Base-by-base conservation (phyloP, 2,329 filamentous ascomycete species). In the Ophiobolus disseminans region DNA sequence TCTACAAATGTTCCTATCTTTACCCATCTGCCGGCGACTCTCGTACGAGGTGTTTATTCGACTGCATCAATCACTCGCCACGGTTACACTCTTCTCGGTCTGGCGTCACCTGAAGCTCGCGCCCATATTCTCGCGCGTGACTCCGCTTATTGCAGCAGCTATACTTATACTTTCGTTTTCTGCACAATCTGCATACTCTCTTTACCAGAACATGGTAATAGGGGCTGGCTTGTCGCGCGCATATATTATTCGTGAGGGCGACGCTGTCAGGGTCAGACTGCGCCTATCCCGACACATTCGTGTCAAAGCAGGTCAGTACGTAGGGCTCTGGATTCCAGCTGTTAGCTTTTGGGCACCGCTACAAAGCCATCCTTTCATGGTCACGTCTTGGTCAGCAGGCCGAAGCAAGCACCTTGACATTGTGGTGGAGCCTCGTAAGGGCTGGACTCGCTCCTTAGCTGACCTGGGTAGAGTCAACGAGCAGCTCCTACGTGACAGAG, bases 311-410 rank as follows among this genome's bases (percentile, higher is more conserved):
- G 23, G 23, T 9, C 16, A 42, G 19, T 42, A 42, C 19, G 21
- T 42, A 13, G 14, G 23, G 8, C 39, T 42, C 10, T 42, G 23
- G 39, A 42, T 42, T 5, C 39, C 23, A 14, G 19, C 7, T 19
- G 21, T 42, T 11, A 42, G 39, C 39, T 42, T 42, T 5, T 31
- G 13, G 39, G 30, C 39, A 4, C 31, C 31, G 7, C 23, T 42
- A 14, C 23, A 42, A 45, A 45, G 41, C 14, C 30, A 45, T 45
- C 41, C 30, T 13, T 52, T 52, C 34, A 48, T 44, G 35, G 23
- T 52, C 43, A 38, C 48, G 7, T 52, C 43, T 34, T 52, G 20
- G 48, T 39, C 17, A 39, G 39, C 47, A 41, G 20, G 43, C 16
- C 36, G 48, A 38, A 31, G 48, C 13, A n/a, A 34, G 30, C 39